Percentiles rank a stretch among this genome's conserved stretches.
phyloP scores from a whole-genome alignment of 345 rosid genomes.

The Eucalyptus polyanthemos region DNA sequence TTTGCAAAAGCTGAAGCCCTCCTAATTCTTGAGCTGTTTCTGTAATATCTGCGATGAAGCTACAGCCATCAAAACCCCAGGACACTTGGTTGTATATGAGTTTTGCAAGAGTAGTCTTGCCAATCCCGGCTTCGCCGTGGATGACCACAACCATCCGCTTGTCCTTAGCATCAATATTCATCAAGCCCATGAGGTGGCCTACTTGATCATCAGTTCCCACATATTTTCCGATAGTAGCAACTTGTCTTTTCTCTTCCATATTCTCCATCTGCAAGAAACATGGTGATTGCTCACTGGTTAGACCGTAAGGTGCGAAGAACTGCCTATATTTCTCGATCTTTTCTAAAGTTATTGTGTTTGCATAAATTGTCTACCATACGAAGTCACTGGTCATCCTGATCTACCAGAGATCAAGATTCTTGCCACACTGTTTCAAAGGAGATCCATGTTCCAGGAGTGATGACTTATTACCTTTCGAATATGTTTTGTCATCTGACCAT shows the following conservation, averaged over 20 bases:
- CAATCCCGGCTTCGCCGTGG: background rate
- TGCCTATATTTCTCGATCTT: too few relatives aligned
- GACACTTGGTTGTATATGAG: background rate
- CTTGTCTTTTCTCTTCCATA: too few relatives aligned
- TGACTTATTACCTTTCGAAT: too few relatives aligned
- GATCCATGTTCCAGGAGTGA: too few relatives aligned
- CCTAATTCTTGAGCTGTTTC: background rate
- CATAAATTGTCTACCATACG: too few relatives aligned
- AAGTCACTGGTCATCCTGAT: too few relatives aligned
- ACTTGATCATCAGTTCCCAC: background rate
- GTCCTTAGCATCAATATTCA: background rate
- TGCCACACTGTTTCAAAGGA: accelerated
- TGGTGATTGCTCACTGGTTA: background rate
- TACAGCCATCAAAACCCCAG: constrained; percentile 8
- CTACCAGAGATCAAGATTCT: too few relatives aligned
- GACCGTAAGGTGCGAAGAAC: too few relatives aligned
- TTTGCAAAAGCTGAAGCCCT: background rate
- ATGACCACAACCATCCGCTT: background rate
- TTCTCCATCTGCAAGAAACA: background rate
- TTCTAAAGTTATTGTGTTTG: too few relatives aligned
- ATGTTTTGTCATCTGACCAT: too few relatives aligned
- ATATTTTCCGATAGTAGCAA: too few relatives aligned
- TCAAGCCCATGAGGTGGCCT: background rate
- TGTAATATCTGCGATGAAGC: constrained; percentile 14
- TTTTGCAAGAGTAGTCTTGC: constrained; percentile 10